Base-by-base conservation (phyloP, 1,284 basidiomycete species). In the Athelia psychrophila region DNA sequence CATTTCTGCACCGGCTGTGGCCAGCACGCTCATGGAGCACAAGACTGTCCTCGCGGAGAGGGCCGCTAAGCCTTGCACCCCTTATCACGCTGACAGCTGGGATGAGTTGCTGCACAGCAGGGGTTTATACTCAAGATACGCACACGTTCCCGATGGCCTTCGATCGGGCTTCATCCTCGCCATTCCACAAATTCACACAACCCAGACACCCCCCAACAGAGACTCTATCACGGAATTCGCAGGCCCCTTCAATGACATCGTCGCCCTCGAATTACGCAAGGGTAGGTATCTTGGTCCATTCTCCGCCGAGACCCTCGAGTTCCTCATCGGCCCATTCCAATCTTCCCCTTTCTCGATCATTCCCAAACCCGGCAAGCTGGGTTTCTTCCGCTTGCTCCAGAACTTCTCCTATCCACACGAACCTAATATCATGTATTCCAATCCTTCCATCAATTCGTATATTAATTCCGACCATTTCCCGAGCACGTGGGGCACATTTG, bases 1-100 rank as follows among this genome's bases (percentile, higher is more conserved):
- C 61, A 64, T 47, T 16, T 59, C 13, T 69, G 64, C 47, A 64
- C 61, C 0, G 65, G 64, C 0, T 70, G 65, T 18, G 47, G 56
- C 0, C 44, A 54, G 0, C 10, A 22, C 2, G 42, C 25, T 1
- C 65, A 68, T 33, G 61, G 66, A 23, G 65, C 62, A 54, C 58
- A 59, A 18, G 32, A 23, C 1, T 70, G 65, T 52, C 58, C 64
- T 65, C 57, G 56, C 35, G 56, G 60, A 0, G 54, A 67, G 60
- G 58, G 51, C 16, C 22, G 44, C 1, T 38, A 13, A 44, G 1
- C 48, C 60, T 1, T 47, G 46, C 24, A 61, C 63, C 0, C 68
- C 65, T 0, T 70, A 70, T 56, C 54, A 55, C 0, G 51, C 54
- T 0, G 54, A 56, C 0, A 52, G 24, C 0, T 71, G 68, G 66